A percentile compares a stretch with the other conserved stretches of the same genome.
These are phyloP conservation scores for Eleusine indica DNA, from an alignment of 176 grass and related monocot genomes.

Conservation along the genomic window DNA sequence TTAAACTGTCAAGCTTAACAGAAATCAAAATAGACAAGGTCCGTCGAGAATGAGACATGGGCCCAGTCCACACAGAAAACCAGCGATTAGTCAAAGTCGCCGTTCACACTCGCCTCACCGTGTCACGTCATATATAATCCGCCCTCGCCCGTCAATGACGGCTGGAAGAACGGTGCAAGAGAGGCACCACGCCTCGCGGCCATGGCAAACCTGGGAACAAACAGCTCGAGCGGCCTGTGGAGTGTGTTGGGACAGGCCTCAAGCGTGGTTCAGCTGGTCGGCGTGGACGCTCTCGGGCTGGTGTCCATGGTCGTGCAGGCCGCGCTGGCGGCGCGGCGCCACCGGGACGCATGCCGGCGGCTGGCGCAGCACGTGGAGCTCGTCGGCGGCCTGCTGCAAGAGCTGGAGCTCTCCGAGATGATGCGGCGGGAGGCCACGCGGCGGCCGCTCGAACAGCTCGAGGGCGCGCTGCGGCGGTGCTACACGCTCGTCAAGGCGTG, in stretches of 20 bases:
- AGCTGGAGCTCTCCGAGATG: constrained; percentile 55
- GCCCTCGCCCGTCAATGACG: not conserved
- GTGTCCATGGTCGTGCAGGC: constrained; percentile 69
- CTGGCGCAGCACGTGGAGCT: constrained; percentile 57
- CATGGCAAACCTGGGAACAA: constrained; percentile 5
- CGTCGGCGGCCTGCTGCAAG: constrained; percentile 57
- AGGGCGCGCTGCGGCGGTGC: constrained; percentile 39
- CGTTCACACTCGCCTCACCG: not conserved
- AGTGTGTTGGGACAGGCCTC: not conserved
- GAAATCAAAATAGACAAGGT: too few species aligned
- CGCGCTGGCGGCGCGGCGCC: constrained; percentile 55
- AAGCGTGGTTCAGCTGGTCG: constrained; percentile 40
- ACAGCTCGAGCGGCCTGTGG: constrained; percentile 16
- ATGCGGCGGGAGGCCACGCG: constrained; percentile 51
- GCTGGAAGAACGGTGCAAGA: not conserved
- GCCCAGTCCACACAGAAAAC: not conserved
- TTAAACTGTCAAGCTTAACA: too few species aligned
- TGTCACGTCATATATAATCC: not conserved
- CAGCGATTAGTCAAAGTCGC: not conserved
- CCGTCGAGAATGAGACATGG: too few species aligned
- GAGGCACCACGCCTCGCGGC: not conserved
- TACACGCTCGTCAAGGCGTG: constrained; percentile 50
- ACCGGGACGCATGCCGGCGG: constrained; percentile 52
- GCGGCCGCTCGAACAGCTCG: constrained; percentile 57
- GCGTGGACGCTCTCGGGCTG: constrained; percentile 63